These are phyloP conservation scores for Tilletiopsis washingtonensis DNA, from an alignment of 1,284 basidiomycete genomes.

Conservation along the genomic window DNA sequence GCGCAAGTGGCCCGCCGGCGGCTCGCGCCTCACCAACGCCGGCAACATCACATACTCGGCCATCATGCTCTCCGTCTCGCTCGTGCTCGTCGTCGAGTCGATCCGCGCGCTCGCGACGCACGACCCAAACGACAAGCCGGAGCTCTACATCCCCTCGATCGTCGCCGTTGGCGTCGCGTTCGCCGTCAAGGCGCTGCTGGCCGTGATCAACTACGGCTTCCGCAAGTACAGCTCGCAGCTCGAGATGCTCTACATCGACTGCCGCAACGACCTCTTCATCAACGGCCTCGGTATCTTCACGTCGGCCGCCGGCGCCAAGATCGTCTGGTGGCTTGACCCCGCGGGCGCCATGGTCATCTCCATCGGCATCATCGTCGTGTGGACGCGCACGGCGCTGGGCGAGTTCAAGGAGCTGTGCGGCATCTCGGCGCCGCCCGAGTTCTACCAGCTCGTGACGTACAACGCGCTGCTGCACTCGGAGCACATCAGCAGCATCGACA, in stretches of 20 bases:
- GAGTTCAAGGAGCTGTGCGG: constrained; percentile 85
- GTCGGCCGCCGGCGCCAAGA: constrained; percentile 79
- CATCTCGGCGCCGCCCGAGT: constrained; percentile 80
- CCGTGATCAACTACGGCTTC: constrained; percentile 75
- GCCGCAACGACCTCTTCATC: constrained; percentile 60
- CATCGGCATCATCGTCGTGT: constrained; percentile 68
- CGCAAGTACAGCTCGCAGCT: constrained; percentile 79
- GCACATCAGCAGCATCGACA: constrained; percentile 78
- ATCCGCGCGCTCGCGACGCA: constrained; percentile 62
- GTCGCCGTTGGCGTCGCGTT: constrained; percentile 74
- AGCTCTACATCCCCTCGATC: constrained; percentile 74
- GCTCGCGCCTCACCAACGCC: constrained; percentile 65
- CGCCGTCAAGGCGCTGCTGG: constrained; percentile 75
- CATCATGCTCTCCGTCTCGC: constrained; percentile 75
- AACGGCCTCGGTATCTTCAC: constrained; percentile 68
- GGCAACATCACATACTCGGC: constrained; percentile 61
- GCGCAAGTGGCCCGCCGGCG: constrained; percentile 85
- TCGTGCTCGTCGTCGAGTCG: constrained; percentile 78
- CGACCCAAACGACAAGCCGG: constrained; percentile 55
- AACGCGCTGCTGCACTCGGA: constrained; percentile 61
- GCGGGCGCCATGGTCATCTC: constrained; percentile 68
- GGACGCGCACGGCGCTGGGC: constrained; percentile 51
- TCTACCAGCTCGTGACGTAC: constrained; percentile 82
- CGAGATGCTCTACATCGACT: constrained; percentile 87
- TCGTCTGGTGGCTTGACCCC: constrained; percentile 77